These are phyloP conservation scores for Helotiales sp. DNA, from an alignment of 2,329 filamentous ascomycete species.

Conservation along the genomic window DNA sequence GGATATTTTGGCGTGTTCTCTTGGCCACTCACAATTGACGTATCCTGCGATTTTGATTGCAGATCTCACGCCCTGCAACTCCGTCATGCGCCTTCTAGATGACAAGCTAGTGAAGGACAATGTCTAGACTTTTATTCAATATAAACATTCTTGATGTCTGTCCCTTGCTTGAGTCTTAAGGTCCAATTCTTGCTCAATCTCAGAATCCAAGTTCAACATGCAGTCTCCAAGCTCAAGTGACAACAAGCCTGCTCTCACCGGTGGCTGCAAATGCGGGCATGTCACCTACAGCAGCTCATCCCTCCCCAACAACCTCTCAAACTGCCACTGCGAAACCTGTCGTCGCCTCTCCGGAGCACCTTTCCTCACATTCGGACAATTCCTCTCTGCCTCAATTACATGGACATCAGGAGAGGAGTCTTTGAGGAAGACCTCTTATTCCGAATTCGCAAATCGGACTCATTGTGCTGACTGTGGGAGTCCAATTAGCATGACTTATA, in stretches of 20 bases:
- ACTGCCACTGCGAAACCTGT: slow-evolving; percentile 51
- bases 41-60: neutral
- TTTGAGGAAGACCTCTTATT: slow-evolving; percentile 38
- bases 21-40: neutral
- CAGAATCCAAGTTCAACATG: neutral
- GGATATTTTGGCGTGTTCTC: neutral
- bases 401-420: slow-evolving; percentile 36
- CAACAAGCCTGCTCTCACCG: slow-evolving; percentile 19
- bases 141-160: no score
- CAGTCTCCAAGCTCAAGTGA: neutral
- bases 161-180: no score
- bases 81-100: neutral
- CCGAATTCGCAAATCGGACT: slow-evolving; percentile 41
- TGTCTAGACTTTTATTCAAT: neutral
- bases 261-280: slow-evolving; percentile 44
- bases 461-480: slow-evolving; percentile 48
- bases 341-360: slow-evolving; percentile 47
- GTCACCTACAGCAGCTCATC: slow-evolving; percentile 42
- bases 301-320: slow-evolving; percentile 37
- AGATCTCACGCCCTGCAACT: neutral
- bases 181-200: no score
- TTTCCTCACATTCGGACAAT: slow-evolving; percentile 44
- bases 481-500: slow-evolving; percentile 45
- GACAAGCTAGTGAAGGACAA: neutral
- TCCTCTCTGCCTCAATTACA: slow-evolving; percentile 37